phyloP scores from a whole-genome alignment of 2,329 filamentous ascomycete genomes.

The Paraconiothyrium brasiliense region DNA sequence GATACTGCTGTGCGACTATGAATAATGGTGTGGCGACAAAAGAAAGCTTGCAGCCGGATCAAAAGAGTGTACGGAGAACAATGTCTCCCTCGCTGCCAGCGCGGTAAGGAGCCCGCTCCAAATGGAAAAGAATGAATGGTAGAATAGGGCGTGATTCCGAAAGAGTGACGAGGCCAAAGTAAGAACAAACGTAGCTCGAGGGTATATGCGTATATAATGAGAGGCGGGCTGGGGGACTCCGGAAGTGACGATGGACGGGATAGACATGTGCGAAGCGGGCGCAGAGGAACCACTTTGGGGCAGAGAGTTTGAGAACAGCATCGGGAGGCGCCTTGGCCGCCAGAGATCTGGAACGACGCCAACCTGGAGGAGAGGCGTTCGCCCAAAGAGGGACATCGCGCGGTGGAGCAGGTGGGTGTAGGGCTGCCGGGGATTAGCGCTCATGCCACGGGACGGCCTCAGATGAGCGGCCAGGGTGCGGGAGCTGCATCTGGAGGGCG shows the following conservation, averaged over 20 bases:
- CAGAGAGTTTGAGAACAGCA: constrained; percentile 50
- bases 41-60: constrained; percentile 25
- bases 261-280: constrained; percentile 44
- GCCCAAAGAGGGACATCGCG: constrained; percentile 47
- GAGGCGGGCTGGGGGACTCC: constrained; percentile 41
- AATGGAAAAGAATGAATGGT: constrained; percentile 41
- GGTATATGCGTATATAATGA: constrained; percentile 48
- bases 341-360: constrained; percentile 52
- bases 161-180: constrained; percentile 53
- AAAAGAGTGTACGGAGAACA: constrained; percentile 53
- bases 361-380: constrained; percentile 48
- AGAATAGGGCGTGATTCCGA: constrained; percentile 41
- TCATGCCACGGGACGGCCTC: constrained; percentile 25
- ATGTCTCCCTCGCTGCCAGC: constrained; percentile 49
- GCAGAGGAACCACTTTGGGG: constrained; percentile 48
- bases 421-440: constrained; percentile 40
- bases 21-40: constrained; percentile 38
- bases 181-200: constrained; percentile 43
- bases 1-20: constrained; percentile 46
- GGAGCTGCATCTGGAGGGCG: constrained; percentile 32
- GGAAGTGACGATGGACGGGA: constrained; percentile 42
- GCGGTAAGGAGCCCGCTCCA: constrained; percentile 53
- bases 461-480: constrained; percentile 19
- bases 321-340: constrained; percentile 53
- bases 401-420: constrained; percentile 43